phyloP scores from a whole-genome alignment of 441 rosid species.

The Francoa sonchifolia region DNA sequence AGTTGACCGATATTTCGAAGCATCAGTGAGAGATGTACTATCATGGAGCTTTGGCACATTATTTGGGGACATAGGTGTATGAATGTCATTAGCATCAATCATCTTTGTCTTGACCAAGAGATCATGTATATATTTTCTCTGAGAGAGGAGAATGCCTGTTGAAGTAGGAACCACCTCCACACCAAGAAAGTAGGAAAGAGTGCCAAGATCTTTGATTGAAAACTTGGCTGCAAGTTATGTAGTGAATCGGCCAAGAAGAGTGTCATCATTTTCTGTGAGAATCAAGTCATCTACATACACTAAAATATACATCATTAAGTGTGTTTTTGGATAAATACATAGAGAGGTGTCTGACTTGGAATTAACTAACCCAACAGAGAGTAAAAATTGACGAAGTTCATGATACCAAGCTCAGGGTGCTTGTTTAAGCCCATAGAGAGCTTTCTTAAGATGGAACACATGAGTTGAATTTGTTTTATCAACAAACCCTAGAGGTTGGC shows the following conservation, averaged over 20 bases:
- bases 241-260: neutral
- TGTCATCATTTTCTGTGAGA: neutral
- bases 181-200: neutral
- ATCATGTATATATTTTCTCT: neutral
- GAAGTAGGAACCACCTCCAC: neutral
- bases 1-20: neutral
- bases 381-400: neutral
- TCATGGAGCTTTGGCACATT: no score
- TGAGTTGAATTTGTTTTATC: neutral
- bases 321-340: neutral
- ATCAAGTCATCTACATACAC: constrained; percentile 1
- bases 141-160: neutral
- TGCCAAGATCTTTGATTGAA: neutral
- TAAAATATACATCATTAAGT: neutral
- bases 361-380: neutral
- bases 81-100: no score
- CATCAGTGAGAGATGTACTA: no score
- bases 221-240: neutral
- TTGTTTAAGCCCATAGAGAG: constrained; percentile 3
- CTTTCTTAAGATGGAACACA: neutral
- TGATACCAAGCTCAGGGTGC: neutral
- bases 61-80: no score
- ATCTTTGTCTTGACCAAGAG: no score
- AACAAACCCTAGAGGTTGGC: neutral
- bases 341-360: neutral